Evolutionary conservation across 1,139 yeast genomes (phyloP), one percentile per base, ranked within the genome.

Genomic region (Scheffersomyces segobiensis): DNA sequence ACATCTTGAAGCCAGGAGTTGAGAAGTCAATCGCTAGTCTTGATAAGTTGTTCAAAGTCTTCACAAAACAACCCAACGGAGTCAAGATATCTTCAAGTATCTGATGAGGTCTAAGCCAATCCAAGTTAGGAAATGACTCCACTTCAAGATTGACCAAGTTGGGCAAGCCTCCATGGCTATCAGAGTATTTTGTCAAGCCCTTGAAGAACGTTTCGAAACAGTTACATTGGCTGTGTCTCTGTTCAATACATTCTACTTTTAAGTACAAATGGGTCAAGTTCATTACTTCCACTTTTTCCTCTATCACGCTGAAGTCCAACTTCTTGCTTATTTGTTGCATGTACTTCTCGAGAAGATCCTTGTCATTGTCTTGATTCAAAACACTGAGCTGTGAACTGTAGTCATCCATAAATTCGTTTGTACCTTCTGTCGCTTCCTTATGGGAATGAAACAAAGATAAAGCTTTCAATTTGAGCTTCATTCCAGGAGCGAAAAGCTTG

Each of bases 1-100:
- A 77, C 80, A 77, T 78, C 61, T 78, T 78, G 62, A 75, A 76
- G 5, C 79, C 79, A 0, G 78, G 78, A 0, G 80, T 76, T 2
- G 77, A 69, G 57, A 77, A 76, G 61, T 77, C 80, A 54, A 77
- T 68, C 0, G 73, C 67, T 24, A 78, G 62, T 46, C 75, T 61
- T 6, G 65, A 52, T 48, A 77, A 60, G 32, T 62, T 68, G 5
- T 53, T 49, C 54, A 77, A 66, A 0, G 76, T 65, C 52, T 68
- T 67, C 21, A 77, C 62, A 57, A 76, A 75, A 10, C 63, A 64
- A 0, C 80, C 78, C 51, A 77, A 63, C 0, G 81, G 82, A 0
- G 73, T 68, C 46, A 78, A 60, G 14, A 73, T 68, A 53, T 67
- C 68, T 56, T 75, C 78, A 52, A 77, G 64, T 19, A 76, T 65